Percentiles rank a stretch among this genome's conserved stretches.
phyloP scores from a whole-genome alignment of 116 monocot species.

The Dioscorea cayenensis region DNA sequence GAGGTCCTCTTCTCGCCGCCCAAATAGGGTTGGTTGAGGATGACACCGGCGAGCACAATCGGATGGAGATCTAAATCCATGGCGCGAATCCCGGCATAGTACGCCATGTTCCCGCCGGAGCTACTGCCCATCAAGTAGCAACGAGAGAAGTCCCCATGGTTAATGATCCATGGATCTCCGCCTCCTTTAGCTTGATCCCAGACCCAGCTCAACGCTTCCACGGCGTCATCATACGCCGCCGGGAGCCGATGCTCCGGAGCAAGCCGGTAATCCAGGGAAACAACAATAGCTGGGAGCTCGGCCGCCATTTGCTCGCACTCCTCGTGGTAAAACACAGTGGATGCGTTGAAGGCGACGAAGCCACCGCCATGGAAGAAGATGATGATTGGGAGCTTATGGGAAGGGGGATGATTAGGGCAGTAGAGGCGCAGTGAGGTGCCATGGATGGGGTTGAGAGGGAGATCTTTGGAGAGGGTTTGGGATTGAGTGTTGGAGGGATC shows the following conservation, averaged over 20 bases:
- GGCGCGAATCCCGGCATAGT: constrained; percentile 10
- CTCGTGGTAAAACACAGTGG: constrained; percentile 2
- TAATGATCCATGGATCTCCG: constrained; percentile 15
- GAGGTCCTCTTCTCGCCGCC: constrained; percentile 20
- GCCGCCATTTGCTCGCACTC: constrained; percentile 4
- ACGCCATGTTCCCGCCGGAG: constrained; percentile 47
- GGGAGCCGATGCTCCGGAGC: constrained; percentile 26
- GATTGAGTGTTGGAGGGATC: neutral
- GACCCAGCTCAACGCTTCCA: constrained; percentile 14
- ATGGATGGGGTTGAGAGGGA: constrained; percentile 36
- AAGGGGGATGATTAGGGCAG: constrained; percentile 23
- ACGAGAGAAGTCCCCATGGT: constrained; percentile 36
- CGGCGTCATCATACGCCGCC: constrained; percentile 26
- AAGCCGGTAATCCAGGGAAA: constrained; percentile 24
- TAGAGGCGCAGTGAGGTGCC: constrained; percentile 56
- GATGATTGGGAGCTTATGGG: constrained; percentile 9
- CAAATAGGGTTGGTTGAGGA: constrained; percentile 24
- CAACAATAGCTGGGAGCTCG: constrained; percentile 16
- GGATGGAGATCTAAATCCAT: constrained; percentile 3
- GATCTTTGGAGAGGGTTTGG: constrained; percentile 47
- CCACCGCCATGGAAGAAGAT: constrained; percentile 25
- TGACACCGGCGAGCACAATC: constrained; percentile 10
- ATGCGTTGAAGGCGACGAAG: constrained; percentile 19
- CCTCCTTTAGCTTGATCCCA: neutral
- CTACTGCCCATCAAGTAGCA: constrained; percentile 40